Evolutionary conservation across 2,329 filamentous ascomycete genomes (phyloP).

Genomic region (Talaromyces sp.): DNA sequence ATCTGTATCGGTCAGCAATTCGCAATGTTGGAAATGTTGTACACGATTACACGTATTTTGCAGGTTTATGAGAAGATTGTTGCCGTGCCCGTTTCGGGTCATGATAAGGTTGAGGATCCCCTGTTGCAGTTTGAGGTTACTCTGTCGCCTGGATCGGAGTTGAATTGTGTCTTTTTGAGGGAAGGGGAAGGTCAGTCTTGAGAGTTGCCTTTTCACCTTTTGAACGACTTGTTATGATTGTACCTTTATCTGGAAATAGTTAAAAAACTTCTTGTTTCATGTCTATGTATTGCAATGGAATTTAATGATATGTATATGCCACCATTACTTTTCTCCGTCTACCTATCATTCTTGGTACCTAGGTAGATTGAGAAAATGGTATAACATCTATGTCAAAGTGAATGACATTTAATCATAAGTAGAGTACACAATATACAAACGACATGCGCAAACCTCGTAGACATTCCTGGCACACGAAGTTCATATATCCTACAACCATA

Average conservation of each 20-base stretch:
- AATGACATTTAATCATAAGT: not conserved
- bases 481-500: not conserved
- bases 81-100: constrained; percentile 28
- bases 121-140: constrained; percentile 36
- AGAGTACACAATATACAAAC: not conserved
- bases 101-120: constrained; percentile 33
- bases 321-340: not conserved
- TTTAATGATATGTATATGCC: not conserved
- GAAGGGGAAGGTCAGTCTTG: constrained; percentile 19
- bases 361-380: no score
- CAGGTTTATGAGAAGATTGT: constrained; percentile 38
- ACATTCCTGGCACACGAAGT: not conserved
- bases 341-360: no score
- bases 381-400: not conserved
- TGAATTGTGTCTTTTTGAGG: constrained; percentile 38
- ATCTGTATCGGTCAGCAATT: constrained; percentile 58
- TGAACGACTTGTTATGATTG: not conserved
- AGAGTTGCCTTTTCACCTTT: not conserved
- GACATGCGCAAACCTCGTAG: not conserved
- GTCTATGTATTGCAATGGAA: not conserved
- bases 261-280: not conserved
- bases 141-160: constrained; percentile 32
- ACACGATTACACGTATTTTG: constrained; percentile 41
- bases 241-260: not conserved
- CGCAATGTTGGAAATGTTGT: constrained; percentile 56